Base-by-base conservation (phyloP, 2,329 filamentous ascomycete species). In the Clonostachys rhizophaga region DNA sequence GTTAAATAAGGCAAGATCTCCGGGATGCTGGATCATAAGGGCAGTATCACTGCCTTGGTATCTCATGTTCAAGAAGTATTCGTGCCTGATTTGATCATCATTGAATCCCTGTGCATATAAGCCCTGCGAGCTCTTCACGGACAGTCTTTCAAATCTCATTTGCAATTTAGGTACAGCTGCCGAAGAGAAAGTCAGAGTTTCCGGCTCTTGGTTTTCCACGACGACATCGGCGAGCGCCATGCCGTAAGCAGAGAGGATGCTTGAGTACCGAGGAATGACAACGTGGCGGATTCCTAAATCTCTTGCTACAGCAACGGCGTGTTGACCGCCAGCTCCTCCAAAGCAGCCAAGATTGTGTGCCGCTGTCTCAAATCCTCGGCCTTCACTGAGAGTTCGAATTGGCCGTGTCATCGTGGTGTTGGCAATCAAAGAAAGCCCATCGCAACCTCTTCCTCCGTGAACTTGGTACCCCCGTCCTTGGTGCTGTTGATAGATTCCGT, bases 341-440 rank as follows among this genome's bases (percentile, higher is more conserved):
- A 61, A 61, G 10, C 54, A 58, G 1, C 53, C 58, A 1, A 61
- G 13, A 18, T 61, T 56, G 1, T 62, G 60, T 2, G 52, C 54
- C 0, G 55, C 54, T 1, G 58, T 52, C 1, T 52, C 53, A 16
- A 57, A 62, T 1, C 59, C 60, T 0, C 58, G 57, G 2, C 54
- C 58, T 17, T 61, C 58, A 6, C 54, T 61, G 0, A 61, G 52
- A 2, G 57, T 57, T 14, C 58, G 48, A 14, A 91, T 91, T 0
- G 87, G 87, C 34, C 86, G 72, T 1, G 81, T 83, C 86, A 89
- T 89, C 1, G 83, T 81, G 57, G 86, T 84, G 50, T 89, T 88
- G 4, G 86, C 85, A 42, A 89, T 84, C 45, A 85, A 80, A 89
- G 76, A 56, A 89, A 89, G 0, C 87, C 87, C 50, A 86, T 81